Conservation (phyloP, 2,329 filamentous ascomycete genomes). For the Nemania sp. region DNA sequence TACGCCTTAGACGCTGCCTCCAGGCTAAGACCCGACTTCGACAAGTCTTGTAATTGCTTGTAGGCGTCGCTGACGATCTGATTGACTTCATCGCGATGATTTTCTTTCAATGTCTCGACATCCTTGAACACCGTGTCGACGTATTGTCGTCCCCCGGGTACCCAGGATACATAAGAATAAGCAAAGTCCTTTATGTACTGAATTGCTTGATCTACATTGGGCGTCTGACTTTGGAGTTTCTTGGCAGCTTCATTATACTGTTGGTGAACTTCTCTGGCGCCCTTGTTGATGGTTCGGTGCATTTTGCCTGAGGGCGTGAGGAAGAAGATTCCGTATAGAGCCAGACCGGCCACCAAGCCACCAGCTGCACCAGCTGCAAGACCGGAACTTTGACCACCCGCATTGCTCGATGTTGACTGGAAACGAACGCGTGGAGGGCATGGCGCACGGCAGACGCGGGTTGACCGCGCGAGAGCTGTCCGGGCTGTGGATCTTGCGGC, state of each 20-base stretch:
- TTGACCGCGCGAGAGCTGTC: constrained; percentile 14
- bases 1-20: constrained; percentile 64
- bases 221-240: constrained; percentile 64
- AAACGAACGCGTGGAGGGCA: constrained; percentile 40
- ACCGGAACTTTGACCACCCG: constrained; percentile 35
- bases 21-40: constrained; percentile 62
- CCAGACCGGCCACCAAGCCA: constrained; percentile 47
- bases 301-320: constrained; percentile 49
- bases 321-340: constrained; percentile 49
- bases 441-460: constrained; percentile 21
- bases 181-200: constrained; percentile 67
- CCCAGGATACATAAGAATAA: constrained; percentile 69
- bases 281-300: constrained; percentile 50
- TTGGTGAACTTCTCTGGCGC: constrained; percentile 57
- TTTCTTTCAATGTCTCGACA: constrained; percentile 66
- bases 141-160: constrained; percentile 70
- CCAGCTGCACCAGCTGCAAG: constrained; percentile 48
- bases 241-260: constrained; percentile 63
- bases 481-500: constrained; percentile 18
- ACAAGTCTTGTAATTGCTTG: constrained; percentile 64
- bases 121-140: constrained; percentile 73
- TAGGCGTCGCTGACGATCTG: constrained; percentile 69
- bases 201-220: constrained; percentile 68
- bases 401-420: constrained; percentile 39
- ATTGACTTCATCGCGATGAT: constrained; percentile 72